Conservation (phyloP, 352 stramenopile species). For the Hyaloperonospora arabidopsidis region DNA sequence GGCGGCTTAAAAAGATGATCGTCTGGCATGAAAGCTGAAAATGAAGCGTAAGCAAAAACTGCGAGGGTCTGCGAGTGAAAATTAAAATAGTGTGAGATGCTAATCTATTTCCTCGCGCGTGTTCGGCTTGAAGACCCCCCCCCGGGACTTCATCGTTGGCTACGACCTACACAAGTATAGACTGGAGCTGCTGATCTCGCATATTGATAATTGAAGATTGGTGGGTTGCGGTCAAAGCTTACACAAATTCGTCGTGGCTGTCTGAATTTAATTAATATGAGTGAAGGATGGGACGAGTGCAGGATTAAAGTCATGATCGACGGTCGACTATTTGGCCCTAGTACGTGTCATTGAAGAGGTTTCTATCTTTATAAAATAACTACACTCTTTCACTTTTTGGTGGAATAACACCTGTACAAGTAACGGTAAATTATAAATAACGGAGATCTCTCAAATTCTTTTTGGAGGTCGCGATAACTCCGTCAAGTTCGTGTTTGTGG, state of each 20-base stretch:
- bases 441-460: constrained; percentile 92
- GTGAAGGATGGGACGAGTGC: constrained; percentile 84
- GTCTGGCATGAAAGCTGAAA: constrained; percentile 47
- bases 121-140: constrained; percentile 96
- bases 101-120: constrained; percentile 84
- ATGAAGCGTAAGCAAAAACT: constrained; percentile 31
- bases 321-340: constrained; percentile 96
- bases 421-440: constrained; percentile 90
- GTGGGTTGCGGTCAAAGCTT: constrained; percentile 75
- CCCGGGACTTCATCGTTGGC: constrained; percentile 95
- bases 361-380: constrained; percentile 94
- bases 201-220: constrained; percentile 89
- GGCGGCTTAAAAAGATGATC: constrained; percentile 43
- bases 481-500: too few relatives aligned
- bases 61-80: constrained; percentile 59
- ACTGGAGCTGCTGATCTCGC: constrained; percentile 94
- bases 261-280: constrained; percentile 66
- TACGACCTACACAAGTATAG: constrained; percentile 99
- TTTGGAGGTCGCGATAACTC: constrained; percentile 85
- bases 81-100: constrained; percentile 79
- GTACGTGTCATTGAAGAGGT: constrained; percentile 95
- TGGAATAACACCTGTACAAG: constrained; percentile 86
- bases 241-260: constrained; percentile 72
- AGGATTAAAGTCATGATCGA: constrained; percentile 85
- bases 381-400: constrained; percentile 95